Evolutionary conservation across 1,139 yeast genomes (phyloP).

Genomic region (Cylindricascospora bacillispora): DNA sequence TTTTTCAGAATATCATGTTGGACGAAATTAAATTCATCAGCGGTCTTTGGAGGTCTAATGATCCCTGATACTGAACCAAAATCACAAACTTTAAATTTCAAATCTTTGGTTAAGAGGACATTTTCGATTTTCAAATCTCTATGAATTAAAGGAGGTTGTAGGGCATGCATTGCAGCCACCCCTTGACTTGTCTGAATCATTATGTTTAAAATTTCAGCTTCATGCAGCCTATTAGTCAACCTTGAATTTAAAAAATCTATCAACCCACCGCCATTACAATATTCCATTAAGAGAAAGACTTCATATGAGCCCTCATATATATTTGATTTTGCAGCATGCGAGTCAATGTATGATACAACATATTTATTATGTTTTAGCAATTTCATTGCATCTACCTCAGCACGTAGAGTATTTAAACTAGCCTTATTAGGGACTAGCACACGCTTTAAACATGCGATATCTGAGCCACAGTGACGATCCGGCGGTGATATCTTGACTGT

Average conservation of each 20-base stretch:
- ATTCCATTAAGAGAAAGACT: conserved; percentile 66
- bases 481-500: conserved; percentile 38
- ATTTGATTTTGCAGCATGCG: conserved; percentile 59
- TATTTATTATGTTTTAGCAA: conserved; percentile 40
- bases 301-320: conserved; percentile 41
- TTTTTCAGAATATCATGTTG: conserved; percentile 60
- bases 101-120: conserved; percentile 46
- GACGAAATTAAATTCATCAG: conserved; percentile 45
- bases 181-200: conserved; percentile 58
- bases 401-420: conserved; percentile 50
- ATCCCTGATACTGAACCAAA: conserved; percentile 61
- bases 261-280: conserved; percentile 59
- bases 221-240: conserved; percentile 49
- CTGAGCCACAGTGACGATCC: conserved; percentile 21
- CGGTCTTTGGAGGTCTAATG: conserved; percentile 51
- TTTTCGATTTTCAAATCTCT: conserved; percentile 73
- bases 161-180: conserved; percentile 58
- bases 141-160: conserved; percentile 46
- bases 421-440: conserved; percentile 62
- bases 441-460: conserved; percentile 55
- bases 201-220: conserved; percentile 49
- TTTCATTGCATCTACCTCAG: conserved; percentile 72
- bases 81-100: conserved; percentile 57
- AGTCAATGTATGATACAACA: conserved; percentile 60
- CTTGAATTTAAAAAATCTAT: conserved; percentile 65